Percentiles rank a stretch among this genome's conserved stretches.
These are phyloP conservation scores for Nemania bipapillata DNA, from an alignment of 2,329 filamentous ascomycete species.

Conservation along the genomic window DNA sequence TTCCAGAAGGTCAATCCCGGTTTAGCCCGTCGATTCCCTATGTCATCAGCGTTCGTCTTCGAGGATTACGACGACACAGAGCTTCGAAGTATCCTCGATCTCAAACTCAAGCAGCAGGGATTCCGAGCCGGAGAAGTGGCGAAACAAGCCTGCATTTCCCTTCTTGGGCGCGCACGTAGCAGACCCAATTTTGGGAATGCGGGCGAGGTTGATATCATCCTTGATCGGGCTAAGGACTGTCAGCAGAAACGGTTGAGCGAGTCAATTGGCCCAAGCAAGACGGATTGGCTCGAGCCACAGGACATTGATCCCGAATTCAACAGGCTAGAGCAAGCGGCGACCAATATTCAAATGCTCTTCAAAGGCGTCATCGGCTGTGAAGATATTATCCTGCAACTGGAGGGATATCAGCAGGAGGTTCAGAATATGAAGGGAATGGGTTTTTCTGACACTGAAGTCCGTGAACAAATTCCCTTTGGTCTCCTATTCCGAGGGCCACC, in stretches of 20 bases:
- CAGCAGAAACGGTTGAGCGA: conserved; percentile 58
- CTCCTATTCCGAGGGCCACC: conserved; percentile 70
- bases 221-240: conserved; percentile 65
- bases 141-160: conserved; percentile 65
- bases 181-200: conserved; percentile 77
- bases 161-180: conserved; percentile 70
- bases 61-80: conserved; percentile 73
- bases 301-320: conserved; percentile 68
- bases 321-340: conserved; percentile 55
- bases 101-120: conserved; percentile 69
- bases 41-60: conserved; percentile 70
- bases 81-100: conserved; percentile 67
- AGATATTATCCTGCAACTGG: conserved; percentile 17
- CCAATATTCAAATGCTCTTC: conserved; percentile 52
- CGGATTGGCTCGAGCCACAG: conserved; percentile 44
- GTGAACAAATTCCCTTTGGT: conserved; percentile 62
- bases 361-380: conserved; percentile 58
- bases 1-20: conserved; percentile 79
- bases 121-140: conserved; percentile 64
- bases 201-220: conserved; percentile 76
- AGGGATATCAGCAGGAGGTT: conserved; percentile 59
- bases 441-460: conserved; percentile 57
- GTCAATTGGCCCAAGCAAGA: conserved; percentile 33
- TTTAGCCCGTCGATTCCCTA: conserved; percentile 73
- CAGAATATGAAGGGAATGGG: conserved; percentile 58